Evolutionary conservation across 176 grass and related monocot genomes (phyloP).

Genomic region (Cocos nucifera): DNA sequence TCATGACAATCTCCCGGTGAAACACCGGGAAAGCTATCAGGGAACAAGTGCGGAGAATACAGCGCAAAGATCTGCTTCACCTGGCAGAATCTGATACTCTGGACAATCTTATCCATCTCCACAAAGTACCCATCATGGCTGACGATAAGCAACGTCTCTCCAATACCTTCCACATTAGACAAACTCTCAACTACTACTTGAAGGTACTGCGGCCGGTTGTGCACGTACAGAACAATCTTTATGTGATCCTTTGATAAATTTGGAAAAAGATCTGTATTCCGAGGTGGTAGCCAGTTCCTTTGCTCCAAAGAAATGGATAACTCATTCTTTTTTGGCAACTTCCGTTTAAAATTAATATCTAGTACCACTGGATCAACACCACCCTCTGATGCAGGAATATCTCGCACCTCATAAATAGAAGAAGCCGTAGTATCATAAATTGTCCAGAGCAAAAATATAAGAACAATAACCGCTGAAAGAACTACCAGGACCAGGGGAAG

Average conservation of each 20-base stretch:
- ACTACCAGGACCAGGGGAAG: constrained; percentile 32
- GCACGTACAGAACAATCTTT: constrained; percentile 76
- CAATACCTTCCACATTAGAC: constrained; percentile 60
- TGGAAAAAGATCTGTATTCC: constrained; percentile 51
- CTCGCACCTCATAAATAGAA: neutral
- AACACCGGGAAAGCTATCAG: constrained; percentile 57
- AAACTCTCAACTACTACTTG: constrained; percentile 65
- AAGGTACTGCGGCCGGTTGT: constrained; percentile 84
- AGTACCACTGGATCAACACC: neutral
- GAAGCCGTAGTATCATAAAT: neutral
- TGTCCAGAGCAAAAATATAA: constrained; percentile 45
- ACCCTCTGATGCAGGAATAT: no score
- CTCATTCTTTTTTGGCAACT: constrained; percentile 53
- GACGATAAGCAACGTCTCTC: constrained; percentile 77
- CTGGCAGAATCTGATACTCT: constrained; percentile 72
- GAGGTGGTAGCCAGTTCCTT: constrained; percentile 61
- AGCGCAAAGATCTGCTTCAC: constrained; percentile 91
- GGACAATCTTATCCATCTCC: constrained; percentile 86
- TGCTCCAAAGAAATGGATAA: constrained; percentile 66
- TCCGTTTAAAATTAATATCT: constrained; percentile 45
- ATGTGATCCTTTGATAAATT: constrained; percentile 48
- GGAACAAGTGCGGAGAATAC: constrained; percentile 87
- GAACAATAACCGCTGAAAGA: constrained; percentile 39
- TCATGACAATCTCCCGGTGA: constrained; percentile 56
- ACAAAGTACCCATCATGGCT: constrained; percentile 85